Percentiles rank a stretch among this genome's conserved stretches.
Conservation (phyloP, 257 asterid species). For the Lithospermum erythrorhizon region DNA sequence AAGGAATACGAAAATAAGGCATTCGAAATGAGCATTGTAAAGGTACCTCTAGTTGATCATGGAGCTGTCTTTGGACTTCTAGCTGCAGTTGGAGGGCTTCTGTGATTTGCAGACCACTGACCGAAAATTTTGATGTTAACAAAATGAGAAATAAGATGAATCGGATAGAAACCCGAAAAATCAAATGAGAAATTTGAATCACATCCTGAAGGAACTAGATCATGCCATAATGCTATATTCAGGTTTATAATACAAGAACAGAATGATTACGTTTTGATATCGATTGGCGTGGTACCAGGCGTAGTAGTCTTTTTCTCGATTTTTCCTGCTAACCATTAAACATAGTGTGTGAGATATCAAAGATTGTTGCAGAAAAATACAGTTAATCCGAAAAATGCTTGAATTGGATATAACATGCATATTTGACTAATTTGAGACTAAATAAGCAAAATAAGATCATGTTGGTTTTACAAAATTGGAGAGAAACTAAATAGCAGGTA, state of each 20-base stretch:
- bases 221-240: not conserved
- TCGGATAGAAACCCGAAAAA: not conserved
- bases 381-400: no score
- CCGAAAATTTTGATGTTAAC: constrained; percentile 1
- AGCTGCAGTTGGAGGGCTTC: constrained; percentile 67
- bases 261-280: constrained; percentile 34
- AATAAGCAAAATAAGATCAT: no score
- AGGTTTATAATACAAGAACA: not conserved
- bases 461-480: no score
- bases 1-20: not conserved
- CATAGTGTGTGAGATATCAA: constrained; percentile 3
- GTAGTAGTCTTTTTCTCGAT: constrained; percentile 29
- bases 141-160: not conserved
- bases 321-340: constrained; percentile 29
- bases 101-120: constrained; percentile 60
- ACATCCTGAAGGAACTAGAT: not conserved
- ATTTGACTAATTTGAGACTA: no score
- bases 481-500: no score
- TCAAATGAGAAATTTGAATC: not conserved
- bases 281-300: constrained; percentile 26
- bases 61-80: constrained; percentile 74
- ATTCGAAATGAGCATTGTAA: no score
- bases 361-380: not conserved
- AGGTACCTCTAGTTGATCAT: constrained; percentile 80
- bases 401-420: no score